Conservation (phyloP, 2,329 filamentous ascomycete genomes). For the Akanthomyces lecanii region DNA sequence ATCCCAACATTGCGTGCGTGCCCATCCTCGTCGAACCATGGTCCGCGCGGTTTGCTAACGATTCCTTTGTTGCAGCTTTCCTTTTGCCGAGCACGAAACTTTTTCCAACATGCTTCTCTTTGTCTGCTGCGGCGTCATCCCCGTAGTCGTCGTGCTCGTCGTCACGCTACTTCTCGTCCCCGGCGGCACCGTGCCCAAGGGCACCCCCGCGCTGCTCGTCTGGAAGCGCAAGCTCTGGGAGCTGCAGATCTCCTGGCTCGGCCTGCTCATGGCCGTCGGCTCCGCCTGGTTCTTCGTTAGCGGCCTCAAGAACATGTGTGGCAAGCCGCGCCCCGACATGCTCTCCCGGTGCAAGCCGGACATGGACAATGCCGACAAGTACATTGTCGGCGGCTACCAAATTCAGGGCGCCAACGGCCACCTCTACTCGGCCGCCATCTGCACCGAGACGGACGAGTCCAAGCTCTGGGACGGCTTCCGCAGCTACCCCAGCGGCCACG, state of each 20-base stretch:
- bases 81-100: slow-evolving; percentile 65
- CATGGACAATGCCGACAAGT: slow-evolving; percentile 53
- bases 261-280: slow-evolving; percentile 68
- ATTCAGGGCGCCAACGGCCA: slow-evolving; percentile 53
- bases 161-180: slow-evolving; percentile 69
- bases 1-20: slow-evolving; percentile 69
- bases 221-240: slow-evolving; percentile 89
- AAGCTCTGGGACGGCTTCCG: slow-evolving; percentile 77
- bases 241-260: slow-evolving; percentile 79
- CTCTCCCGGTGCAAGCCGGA: slow-evolving; percentile 77
- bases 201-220: slow-evolving; percentile 59
- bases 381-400: slow-evolving; percentile 59
- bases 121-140: slow-evolving; percentile 59
- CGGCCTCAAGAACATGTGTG: slow-evolving; percentile 75
- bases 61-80: slow-evolving; percentile 50
- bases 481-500: slow-evolving; percentile 59
- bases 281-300: slow-evolving; percentile 76
- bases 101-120: slow-evolving; percentile 64
- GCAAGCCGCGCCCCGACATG: slow-evolving; percentile 74
- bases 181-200: slow-evolving; percentile 60
- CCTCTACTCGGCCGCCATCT: slow-evolving; percentile 74
- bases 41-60: background rate
- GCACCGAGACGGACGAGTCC: slow-evolving; percentile 57
- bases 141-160: slow-evolving; percentile 63
- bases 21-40: background rate